Base-by-base conservation (phyloP, 1,139 yeast species). In the Groenewaldozyma auringiensis region DNA sequence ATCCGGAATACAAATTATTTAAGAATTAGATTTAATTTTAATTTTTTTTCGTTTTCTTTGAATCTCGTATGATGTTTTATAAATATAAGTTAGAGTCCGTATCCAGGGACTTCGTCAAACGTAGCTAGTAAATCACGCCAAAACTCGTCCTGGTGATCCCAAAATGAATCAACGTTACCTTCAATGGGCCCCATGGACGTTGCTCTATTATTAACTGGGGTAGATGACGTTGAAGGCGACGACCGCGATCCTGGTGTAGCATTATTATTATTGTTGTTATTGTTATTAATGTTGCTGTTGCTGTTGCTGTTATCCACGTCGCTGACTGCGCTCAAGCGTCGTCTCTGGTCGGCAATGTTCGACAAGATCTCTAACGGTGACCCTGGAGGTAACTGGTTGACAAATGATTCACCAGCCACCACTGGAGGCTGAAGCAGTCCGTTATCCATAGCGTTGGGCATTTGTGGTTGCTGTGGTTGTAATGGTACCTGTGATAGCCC, bases 61-160 rank as follows among this genome's bases (percentile, higher is more conserved):
- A 25, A 8, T 25, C 29, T 25, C 29, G 29, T 25, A 33, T 33
- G 16, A 33, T 33, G 8, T 33, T 17, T 33, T 33, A 17, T 8
- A 33, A n/a, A 33, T 33, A 8, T 6, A 17, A 17, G 4, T 33
- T 27, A 43, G 11, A 52, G 33, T 27, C 60, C 64, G 48, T 55
- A 60, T 17, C 62, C 61, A 2, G 62, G 50, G 32, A 59, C 54
- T 3, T 61, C 61, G 37, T 60, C 64, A 6, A 58, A 59, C 34
- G 56, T 59, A 2, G 63, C 61, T 3, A 60, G 58, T 22, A 60
- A 42, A 27, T 60, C 64, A 42, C 53, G 56, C 64, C 64, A 60
- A 42, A 60, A 60, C 32, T 59, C 63, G 35, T 60, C 64, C 13
- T 55, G 53, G 37, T 53, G 50, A 18, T 58, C 49, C 64, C 63